Conservation (phyloP, 2,329 filamentous ascomycete genomes). For the Venturia oleaginea region DNA sequence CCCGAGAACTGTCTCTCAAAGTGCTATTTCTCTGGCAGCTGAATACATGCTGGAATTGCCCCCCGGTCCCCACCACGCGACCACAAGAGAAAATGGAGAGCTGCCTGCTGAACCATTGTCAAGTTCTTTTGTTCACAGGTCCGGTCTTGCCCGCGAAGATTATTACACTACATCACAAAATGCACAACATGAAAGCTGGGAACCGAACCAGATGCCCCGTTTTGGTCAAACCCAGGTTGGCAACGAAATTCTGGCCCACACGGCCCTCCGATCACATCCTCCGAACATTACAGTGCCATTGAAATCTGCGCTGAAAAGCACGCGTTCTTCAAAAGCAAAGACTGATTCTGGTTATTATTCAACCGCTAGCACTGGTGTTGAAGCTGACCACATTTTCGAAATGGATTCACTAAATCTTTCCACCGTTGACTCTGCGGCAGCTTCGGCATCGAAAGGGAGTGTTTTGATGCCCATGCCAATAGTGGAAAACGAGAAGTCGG, state of each 20-base stretch:
- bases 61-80: conserved; percentile 18
- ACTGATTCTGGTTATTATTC: conserved; percentile 33
- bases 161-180: not conserved
- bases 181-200: not conserved
- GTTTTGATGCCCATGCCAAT: not conserved
- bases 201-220: not conserved
- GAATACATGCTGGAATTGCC: conserved; percentile 20
- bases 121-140: not conserved
- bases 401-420: not conserved
- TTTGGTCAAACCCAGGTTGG: not conserved
- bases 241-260: not conserved
- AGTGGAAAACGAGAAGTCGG: not conserved
- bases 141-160: not conserved
- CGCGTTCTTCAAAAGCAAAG: conserved; percentile 21
- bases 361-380: conserved; percentile 20
- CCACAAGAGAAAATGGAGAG: not conserved
- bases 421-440: not conserved
- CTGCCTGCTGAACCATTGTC: not conserved
- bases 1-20: not conserved
- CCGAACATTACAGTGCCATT: not conserved
- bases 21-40: conserved; percentile 16
- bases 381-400: not conserved
- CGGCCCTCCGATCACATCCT: conserved; percentile 5
- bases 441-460: not conserved
- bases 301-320: not conserved